Evolutionary conservation across 768 basidiomycete species (phyloP).

Genomic region (Boletus sp.): DNA sequence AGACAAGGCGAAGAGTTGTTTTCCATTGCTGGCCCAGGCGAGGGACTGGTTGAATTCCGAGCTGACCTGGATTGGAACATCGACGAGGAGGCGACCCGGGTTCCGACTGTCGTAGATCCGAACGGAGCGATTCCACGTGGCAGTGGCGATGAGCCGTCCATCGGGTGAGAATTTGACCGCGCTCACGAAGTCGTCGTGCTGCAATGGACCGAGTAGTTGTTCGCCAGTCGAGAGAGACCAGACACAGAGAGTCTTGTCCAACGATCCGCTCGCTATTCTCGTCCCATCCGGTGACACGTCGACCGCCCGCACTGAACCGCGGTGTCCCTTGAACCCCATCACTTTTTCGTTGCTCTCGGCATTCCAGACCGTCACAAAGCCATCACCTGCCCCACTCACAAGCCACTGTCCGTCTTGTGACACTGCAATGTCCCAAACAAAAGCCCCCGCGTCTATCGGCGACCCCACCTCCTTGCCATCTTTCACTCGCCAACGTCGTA

Average conservation of each 20-base stretch:
- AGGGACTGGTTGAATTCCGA: not conserved
- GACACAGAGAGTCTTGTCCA: not conserved
- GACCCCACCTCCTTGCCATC: not conserved
- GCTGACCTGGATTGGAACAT: not conserved
- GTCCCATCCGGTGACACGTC: constrained; percentile 8
- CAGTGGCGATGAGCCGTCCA: too few relatives aligned
- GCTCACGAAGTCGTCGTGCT: not conserved
- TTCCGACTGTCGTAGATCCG: too few relatives aligned
- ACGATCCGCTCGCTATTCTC: not conserved
- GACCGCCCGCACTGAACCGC: not conserved
- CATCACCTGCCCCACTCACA: not conserved
- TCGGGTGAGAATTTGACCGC: constrained; percentile 11
- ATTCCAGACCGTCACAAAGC: not conserved
- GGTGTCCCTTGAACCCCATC: not conserved
- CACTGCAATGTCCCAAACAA: not conserved
- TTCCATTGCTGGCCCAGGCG: not conserved
- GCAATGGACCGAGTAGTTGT: not conserved
- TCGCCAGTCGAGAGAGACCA: constrained; percentile 4
- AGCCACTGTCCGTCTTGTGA: not conserved
- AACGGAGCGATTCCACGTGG: too few relatives aligned
- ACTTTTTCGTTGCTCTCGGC: not conserved
- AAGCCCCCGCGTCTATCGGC: not conserved
- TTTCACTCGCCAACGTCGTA: not conserved
- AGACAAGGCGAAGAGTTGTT: not conserved
- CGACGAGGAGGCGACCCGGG: not conserved